Percentiles rank a stretch among this genome's conserved stretches.
phyloP scores from a whole-genome alignment of 208 protist genomes.

The Trypanosoma theileri region DNA sequence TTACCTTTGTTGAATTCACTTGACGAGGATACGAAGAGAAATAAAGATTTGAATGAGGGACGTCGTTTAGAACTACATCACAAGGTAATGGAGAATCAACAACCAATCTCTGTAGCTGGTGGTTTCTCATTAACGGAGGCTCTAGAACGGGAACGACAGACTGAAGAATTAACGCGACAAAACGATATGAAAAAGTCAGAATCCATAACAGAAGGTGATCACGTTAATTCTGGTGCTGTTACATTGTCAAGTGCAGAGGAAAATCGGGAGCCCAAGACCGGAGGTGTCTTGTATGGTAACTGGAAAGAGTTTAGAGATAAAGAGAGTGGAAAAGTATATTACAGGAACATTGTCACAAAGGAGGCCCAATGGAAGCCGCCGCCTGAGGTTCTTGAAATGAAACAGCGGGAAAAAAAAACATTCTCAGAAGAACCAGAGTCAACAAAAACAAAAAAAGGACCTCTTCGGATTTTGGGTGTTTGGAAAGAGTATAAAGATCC shows the following conservation, averaged over 20 bases:
- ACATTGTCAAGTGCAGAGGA: background rate
- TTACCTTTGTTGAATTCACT: background rate
- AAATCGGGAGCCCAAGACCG: background rate
- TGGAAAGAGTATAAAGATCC: conserved; percentile 24
- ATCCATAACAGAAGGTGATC: background rate
- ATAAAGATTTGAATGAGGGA: conserved; percentile 2
- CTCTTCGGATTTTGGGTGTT: conserved; percentile 7
- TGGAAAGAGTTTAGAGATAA: conserved; percentile 25
- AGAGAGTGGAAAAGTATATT: conserved; percentile 22
- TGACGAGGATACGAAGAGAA: background rate
- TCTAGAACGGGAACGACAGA: background rate
- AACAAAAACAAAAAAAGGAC: conserved; percentile 13
- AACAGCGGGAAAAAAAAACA: background rate
- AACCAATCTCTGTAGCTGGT: background rate
- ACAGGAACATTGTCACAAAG: conserved; percentile 21
- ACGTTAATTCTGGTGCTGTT: background rate
- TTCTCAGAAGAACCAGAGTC: background rate
- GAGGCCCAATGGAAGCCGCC: conserved; percentile 21
- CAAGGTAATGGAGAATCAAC: background rate
- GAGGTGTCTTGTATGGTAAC: conserved; percentile 17
- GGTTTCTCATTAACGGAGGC: background rate
- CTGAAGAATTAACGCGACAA: background rate
- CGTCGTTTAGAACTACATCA: background rate
- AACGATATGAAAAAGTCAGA: background rate
- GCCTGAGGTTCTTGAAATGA: conserved; percentile 20